Evolutionary conservation across 768 basidiomycete species (phyloP).

Genomic region (Auricularia auricula-judae): DNA sequence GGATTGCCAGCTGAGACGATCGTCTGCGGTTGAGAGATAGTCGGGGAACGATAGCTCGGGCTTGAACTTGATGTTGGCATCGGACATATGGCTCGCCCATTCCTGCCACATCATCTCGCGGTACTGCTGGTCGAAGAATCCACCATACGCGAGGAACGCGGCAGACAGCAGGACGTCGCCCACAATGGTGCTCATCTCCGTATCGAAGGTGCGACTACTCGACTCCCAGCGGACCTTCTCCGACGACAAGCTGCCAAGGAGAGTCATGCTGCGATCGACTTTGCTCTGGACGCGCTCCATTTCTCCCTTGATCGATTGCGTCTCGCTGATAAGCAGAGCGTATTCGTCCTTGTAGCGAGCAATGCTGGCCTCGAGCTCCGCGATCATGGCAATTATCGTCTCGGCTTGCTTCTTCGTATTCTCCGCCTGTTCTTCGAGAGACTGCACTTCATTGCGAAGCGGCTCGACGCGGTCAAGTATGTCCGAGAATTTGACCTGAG

Average conservation of each 20-base stretch:
- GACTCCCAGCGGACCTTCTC: constrained; percentile 91
- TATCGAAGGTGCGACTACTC: constrained; percentile 90
- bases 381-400: constrained; percentile 84
- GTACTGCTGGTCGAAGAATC: constrained; percentile 98
- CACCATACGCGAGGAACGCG: constrained; percentile 92
- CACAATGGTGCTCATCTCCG: constrained; percentile 97
- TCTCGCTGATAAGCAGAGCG: constrained; percentile 90
- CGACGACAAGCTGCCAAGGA: constrained; percentile 88
- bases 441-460: constrained; percentile 88
- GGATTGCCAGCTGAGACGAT: constrained; percentile 90
- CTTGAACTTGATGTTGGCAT: constrained; percentile 88
- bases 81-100: constrained; percentile 81
- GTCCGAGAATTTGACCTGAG: constrained; percentile 93
- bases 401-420: constrained; percentile 90
- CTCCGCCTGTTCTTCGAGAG: constrained; percentile 84
- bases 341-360: constrained; percentile 95
- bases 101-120: constrained; percentile 95
- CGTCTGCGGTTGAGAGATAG: constrained; percentile 94
- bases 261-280: constrained; percentile 92
- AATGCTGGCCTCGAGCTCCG: constrained; percentile 87
- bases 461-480: constrained; percentile 97
- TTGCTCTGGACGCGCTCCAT: constrained; percentile 98
- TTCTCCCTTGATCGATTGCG: constrained; percentile 91
- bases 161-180: constrained; percentile 94
- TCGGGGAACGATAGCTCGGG: constrained; percentile 86